Conservation (phyloP, 2,329 filamentous ascomycete species). For the Alternaria arborescens region DNA sequence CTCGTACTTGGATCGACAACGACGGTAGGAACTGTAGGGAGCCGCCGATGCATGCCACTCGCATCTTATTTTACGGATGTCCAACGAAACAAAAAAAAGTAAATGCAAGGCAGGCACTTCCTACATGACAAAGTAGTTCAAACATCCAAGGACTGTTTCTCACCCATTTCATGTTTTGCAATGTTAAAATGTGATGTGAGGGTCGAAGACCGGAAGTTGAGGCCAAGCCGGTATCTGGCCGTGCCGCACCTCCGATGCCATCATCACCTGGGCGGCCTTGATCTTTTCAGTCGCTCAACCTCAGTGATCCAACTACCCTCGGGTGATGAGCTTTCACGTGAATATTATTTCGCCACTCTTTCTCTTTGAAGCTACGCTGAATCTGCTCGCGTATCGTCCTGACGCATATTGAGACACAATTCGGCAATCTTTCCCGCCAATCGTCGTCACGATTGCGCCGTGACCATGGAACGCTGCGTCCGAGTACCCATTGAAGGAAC, state of each 20-base stretch:
- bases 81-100: neutral
- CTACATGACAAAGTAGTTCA: neutral
- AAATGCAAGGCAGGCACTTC: no score
- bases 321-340: no score
- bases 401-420: neutral
- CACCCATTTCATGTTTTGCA: neutral
- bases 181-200: neutral
- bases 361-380: neutral
- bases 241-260: neutral
- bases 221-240: neutral
- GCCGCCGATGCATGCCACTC: neutral
- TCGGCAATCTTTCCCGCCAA: neutral
- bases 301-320: neutral
- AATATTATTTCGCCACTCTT: neutral
- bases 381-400: neutral
- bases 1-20: neutral
- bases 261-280: neutral
- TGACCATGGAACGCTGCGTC: neutral
- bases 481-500: neutral
- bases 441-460: neutral
- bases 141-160: neutral
- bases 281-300: neutral
- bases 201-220: neutral
- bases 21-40: neutral
- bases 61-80: neutral